phyloP scores from a whole-genome alignment of 768 basidiomycete genomes.

The Phanerodontia chrysosporium region DNA sequence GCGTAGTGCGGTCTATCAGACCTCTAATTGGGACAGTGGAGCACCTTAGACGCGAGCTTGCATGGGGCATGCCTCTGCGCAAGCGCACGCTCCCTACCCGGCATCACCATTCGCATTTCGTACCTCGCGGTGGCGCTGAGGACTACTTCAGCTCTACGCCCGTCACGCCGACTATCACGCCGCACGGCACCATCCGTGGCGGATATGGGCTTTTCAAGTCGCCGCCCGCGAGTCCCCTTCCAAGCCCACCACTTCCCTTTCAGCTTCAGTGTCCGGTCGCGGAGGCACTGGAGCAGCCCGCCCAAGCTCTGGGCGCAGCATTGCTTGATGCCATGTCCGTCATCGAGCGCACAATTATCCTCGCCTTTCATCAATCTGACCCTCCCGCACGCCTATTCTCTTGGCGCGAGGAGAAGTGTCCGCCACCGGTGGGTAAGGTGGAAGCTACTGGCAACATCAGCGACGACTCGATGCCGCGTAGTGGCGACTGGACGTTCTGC shows the following conservation, averaged over 20 bases:
- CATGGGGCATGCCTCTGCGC: constrained; percentile 34
- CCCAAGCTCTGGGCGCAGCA: constrained; percentile 28
- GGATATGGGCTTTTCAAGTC: neutral
- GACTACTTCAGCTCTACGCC: neutral
- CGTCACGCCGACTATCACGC: neutral
- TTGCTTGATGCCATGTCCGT: constrained; percentile 32
- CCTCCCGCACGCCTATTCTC: constrained; percentile 9
- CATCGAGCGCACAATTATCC: constrained; percentile 30
- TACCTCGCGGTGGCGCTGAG: neutral
- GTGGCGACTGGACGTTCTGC: constrained; percentile 6
- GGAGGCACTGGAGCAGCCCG: constrained; percentile 12
- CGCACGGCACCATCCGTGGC: neutral
- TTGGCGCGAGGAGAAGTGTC: neutral
- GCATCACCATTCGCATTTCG: neutral
- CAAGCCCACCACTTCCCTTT: neutral
- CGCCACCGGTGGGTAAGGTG: neutral
- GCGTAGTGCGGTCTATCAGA: constrained; percentile 37
- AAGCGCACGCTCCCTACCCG: constrained; percentile 2
- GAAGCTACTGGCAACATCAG: neutral
- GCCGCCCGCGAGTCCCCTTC: constrained; percentile 2
- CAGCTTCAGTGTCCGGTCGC: neutral
- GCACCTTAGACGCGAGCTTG: constrained; percentile 41
- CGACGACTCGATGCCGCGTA: neutral
- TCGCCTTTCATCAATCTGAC: constrained; percentile 24
- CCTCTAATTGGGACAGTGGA: constrained; percentile 41